Percentiles rank a stretch among this genome's conserved stretches.
Conservation (phyloP, 805 yeast species). For the Debaryomyces castellii region DNA sequence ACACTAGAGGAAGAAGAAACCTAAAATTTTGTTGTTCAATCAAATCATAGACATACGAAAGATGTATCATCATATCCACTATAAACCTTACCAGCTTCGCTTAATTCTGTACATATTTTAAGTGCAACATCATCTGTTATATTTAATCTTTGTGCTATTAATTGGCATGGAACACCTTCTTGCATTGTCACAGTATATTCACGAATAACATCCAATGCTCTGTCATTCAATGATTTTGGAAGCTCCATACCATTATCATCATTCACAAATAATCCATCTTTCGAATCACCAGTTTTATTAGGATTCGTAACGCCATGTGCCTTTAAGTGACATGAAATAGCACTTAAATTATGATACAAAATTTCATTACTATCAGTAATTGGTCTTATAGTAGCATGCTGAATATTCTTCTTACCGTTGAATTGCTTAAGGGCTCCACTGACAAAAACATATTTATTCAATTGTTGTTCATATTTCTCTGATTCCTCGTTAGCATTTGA, state of each 20-base stretch:
- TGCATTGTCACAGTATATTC: slow-evolving; percentile 57
- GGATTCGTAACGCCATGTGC: slow-evolving; percentile 48
- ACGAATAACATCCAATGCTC: slow-evolving; percentile 47
- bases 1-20: no score
- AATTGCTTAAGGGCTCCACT: slow-evolving; percentile 52
- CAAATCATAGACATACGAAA: slow-evolving; percentile 47
- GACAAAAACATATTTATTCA: slow-evolving; percentile 62
- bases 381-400: slow-evolving; percentile 58
- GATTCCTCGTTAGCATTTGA: slow-evolving; percentile 27
- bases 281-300: slow-evolving; percentile 8
- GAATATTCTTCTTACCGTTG: slow-evolving; percentile 61
- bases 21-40: no score
- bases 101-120: slow-evolving; percentile 50
- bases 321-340: slow-evolving; percentile 55
- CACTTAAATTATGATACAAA: slow-evolving; percentile 64
- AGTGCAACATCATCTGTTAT: slow-evolving; percentile 49
- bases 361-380: slow-evolving; percentile 67
- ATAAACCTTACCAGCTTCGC: slow-evolving; percentile 69
- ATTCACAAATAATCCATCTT: slow-evolving; percentile 29
- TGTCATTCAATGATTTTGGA: slow-evolving; percentile 35
- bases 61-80: slow-evolving; percentile 68
- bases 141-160: slow-evolving; percentile 57
- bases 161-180: slow-evolving; percentile 73
- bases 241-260: slow-evolving; percentile 19
- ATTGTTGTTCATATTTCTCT: slow-evolving; percentile 32